A percentile compares a stretch with the other conserved stretches of the same genome.
These are phyloP conservation scores for Singerocomus inundabilis DNA, from an alignment of 1,284 basidiomycete genomes.

Conservation along the genomic window DNA sequence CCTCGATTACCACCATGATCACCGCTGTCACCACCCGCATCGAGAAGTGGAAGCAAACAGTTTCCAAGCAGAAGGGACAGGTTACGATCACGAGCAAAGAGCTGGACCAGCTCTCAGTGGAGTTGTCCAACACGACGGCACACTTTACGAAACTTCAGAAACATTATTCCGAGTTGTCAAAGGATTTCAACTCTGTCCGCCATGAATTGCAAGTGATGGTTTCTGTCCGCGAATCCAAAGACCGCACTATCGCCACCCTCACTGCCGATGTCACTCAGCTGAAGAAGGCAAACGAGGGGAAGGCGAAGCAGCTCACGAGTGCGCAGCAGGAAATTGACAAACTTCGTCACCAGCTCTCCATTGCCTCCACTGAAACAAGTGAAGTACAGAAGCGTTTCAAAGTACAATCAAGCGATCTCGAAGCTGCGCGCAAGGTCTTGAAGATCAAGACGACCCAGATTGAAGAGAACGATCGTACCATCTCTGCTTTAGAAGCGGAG, in stretches of 20 bases:
- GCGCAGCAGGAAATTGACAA: not conserved
- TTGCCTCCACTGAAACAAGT: not conserved
- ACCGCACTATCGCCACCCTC: conserved; percentile 1
- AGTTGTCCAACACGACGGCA: conserved; percentile 1
- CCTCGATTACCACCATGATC: not conserved
- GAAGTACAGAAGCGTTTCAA: no score
- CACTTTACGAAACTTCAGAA: conserved; percentile 1
- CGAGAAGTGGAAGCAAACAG: conserved; percentile 3
- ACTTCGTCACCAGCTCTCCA: not conserved
- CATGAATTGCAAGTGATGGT: not conserved
- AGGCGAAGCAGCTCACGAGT: not conserved
- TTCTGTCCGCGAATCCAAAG: conserved; percentile 3
- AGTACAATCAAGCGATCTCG: not conserved
- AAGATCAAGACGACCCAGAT: not conserved
- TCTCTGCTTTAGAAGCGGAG: not conserved
- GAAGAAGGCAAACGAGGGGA: not conserved
- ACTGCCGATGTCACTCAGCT: not conserved
- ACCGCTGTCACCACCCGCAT: conserved; percentile 2
- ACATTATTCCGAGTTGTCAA: not conserved
- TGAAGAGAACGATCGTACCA: not conserved
- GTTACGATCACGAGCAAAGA: conserved; percentile 10
- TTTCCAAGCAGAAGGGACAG: not conserved
- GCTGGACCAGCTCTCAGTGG: conserved; percentile 9
- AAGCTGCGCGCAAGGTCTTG: not conserved
- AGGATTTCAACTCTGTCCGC: not conserved